Base-by-base conservation (phyloP, 2,329 filamentous ascomycete species). In the Amphichorda felina region DNA sequence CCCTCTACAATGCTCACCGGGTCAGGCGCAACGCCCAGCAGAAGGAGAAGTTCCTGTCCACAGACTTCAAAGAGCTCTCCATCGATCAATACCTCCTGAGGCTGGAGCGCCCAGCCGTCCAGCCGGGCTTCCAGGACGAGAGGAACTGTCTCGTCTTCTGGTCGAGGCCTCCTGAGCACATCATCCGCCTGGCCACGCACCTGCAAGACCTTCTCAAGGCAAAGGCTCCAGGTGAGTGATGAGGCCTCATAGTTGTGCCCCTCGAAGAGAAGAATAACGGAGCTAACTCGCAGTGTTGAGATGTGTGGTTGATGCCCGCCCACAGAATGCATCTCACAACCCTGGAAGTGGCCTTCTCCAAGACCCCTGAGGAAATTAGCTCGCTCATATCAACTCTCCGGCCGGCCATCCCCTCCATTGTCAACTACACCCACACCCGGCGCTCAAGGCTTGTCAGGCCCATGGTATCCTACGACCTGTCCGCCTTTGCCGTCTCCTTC, bases 61-160 rank as follows among this genome's bases (percentile, higher is more conserved):
- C 66, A 0, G 68, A 73, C 22, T 94, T 89, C 45, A 51, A 65
- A 2, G 81, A 81, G 38, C 72, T 93, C 47, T 73, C 74, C 33
- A 69, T 89, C 35, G 89, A 96, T 50, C 75, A 79, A 2, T 78
- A 85, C 37, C 68, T 95, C 1, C 61, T 78, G 34, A 78, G 79
- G 37, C 61, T 94, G 22, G 71, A 80, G 44, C 68, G 79, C 30
- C 70, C 71, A 1, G 57, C 68, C 1, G 59, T 79, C 25, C 70
- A 84, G 42, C 79, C 77, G 1, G 75, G 73, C 1, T 94, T 82
- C 51, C 55, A 66, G 35, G 89, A 96, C 52, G 72, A 75, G 29
- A 68, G 89, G 28, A 70, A 94, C 49, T 93, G 88, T 51, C 66
- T 95, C 9, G 83, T 87, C 1, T 79, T 95, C 50, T 95, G 87